Conservation (phyloP, 169 alveolate species). For the Cyclospora cayetanensis region DNA sequence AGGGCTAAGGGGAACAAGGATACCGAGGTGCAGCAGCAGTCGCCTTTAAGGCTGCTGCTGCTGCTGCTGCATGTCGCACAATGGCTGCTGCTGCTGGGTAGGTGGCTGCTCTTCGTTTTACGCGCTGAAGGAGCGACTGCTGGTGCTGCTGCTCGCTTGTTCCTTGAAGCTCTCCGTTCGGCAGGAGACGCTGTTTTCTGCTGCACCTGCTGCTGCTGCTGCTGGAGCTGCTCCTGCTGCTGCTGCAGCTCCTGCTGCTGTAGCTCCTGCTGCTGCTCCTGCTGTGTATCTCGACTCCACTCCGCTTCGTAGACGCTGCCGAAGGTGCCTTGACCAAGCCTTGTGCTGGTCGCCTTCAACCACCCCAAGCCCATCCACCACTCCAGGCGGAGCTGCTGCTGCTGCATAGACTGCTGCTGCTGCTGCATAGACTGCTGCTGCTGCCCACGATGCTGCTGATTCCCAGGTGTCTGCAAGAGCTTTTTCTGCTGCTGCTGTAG, state of each 20-base stretch:
- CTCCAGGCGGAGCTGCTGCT: constrained; percentile 24
- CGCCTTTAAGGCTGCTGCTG: not conserved
- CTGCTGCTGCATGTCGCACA: not conserved
- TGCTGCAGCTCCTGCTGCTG: constrained; percentile 21
- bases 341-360: not conserved
- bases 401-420: not conserved
- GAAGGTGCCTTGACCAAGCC: constrained; percentile 57
- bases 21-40: not conserved
- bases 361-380: constrained; percentile 54
- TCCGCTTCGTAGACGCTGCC: constrained; percentile 47
- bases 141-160: not conserved
- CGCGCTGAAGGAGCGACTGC: not conserved
- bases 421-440: not conserved
- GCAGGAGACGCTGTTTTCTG: not conserved
- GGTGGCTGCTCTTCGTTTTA: not conserved
- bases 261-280: not conserved
- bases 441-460: not conserved
- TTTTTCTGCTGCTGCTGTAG: not conserved
- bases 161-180: not conserved
- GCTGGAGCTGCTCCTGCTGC: not conserved
- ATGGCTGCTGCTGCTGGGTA: not conserved
- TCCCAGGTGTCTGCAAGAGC: not conserved
- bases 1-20: not conserved
- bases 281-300: constrained; percentile 42
- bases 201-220: not conserved